Evolutionary conservation across 2,329 filamentous ascomycete species (phyloP).

Genomic region (Fusarium hainanense): DNA sequence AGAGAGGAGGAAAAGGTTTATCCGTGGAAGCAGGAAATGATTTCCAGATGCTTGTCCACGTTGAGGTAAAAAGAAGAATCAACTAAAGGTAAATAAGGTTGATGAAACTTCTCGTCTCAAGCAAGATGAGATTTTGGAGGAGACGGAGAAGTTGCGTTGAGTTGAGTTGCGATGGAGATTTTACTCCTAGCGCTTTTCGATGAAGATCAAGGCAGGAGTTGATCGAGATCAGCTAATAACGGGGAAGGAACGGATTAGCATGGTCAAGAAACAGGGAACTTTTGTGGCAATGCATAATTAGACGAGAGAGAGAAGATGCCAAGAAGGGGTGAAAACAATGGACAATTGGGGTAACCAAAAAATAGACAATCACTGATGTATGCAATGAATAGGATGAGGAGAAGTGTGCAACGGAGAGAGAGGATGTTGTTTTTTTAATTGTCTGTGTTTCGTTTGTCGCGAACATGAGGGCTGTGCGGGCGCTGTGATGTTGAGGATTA

Average conservation of each 20-base stretch:
- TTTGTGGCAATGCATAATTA: slow-evolving; percentile 24
- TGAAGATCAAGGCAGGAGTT: slow-evolving; percentile 25
- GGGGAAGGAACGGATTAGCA: slow-evolving; percentile 44
- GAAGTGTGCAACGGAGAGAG: neutral
- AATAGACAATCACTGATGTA: neutral
- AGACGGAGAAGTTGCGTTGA: slow-evolving; percentile 1
- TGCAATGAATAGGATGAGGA: neutral
- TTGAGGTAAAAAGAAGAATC: slow-evolving; percentile 17
- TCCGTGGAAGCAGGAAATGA: slow-evolving; percentile 37
- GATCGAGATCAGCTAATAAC: slow-evolving; percentile 35
- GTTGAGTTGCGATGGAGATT: neutral
- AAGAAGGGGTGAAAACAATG: neutral
- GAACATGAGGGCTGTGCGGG: slow-evolving; percentile 5
- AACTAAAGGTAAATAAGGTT: slow-evolving; percentile 20
- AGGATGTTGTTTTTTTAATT: slow-evolving; percentile 6
- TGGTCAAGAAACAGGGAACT: slow-evolving; percentile 26
- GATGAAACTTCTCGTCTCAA: slow-evolving; percentile 17
- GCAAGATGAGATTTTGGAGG: slow-evolving; percentile 17
- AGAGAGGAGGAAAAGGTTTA: slow-evolving; percentile 27
- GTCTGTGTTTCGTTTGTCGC: slow-evolving; percentile 4
- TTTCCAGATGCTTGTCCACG: slow-evolving; percentile 38
- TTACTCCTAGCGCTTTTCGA: slow-evolving; percentile 39
- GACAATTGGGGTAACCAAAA: neutral
- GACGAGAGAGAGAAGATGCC: neutral
- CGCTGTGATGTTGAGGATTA: slow-evolving; percentile 8